A percentile compares a stretch with the other conserved stretches of the same genome.
phyloP scores from a whole-genome alignment of 2,329 filamentous ascomycete genomes.

The Trichoderma brevicompactum region DNA sequence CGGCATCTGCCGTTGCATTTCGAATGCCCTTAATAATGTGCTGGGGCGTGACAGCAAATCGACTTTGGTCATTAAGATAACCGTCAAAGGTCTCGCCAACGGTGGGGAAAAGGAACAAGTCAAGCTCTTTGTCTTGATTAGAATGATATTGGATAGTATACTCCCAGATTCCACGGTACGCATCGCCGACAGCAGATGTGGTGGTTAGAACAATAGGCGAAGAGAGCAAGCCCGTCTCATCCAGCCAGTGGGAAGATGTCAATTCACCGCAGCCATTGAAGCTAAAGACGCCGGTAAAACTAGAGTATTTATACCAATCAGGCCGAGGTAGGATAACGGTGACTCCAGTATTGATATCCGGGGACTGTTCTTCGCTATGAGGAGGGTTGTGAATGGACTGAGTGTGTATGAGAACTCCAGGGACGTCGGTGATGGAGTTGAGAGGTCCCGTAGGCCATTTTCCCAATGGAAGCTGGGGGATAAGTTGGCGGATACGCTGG shows the following conservation, averaged over 20 bases:
- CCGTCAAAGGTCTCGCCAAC: slow-evolving; percentile 69
- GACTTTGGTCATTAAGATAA: slow-evolving; percentile 60
- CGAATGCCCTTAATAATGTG: slow-evolving; percentile 60
- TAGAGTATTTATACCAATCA: slow-evolving; percentile 51
- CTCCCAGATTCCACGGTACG: slow-evolving; percentile 62
- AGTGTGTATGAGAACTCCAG: slow-evolving; percentile 53
- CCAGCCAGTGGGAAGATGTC: slow-evolving; percentile 64
- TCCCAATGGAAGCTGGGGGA: slow-evolving; percentile 51
- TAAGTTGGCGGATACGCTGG: slow-evolving; percentile 48
- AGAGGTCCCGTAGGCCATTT: slow-evolving; percentile 49
- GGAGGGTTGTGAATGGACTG: slow-evolving; percentile 44
- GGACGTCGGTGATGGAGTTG: slow-evolving; percentile 57
- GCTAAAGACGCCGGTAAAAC: slow-evolving; percentile 58
- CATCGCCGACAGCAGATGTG: slow-evolving; percentile 60
- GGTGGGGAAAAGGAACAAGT: slow-evolving; percentile 61
- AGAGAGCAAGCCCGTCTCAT: slow-evolving; percentile 63
- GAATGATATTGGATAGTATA: slow-evolving; percentile 54
- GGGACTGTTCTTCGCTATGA: slow-evolving; percentile 52
- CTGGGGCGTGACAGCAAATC: slow-evolving; percentile 58
- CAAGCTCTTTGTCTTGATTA: slow-evolving; percentile 49
- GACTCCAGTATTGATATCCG: slow-evolving; percentile 53
- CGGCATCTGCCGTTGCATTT: slow-evolving; percentile 53
- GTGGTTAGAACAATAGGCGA: slow-evolving; percentile 66
- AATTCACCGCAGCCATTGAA: slow-evolving; percentile 69
- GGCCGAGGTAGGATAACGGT: slow-evolving; percentile 54